Base-by-base conservation (phyloP, 139 green algal genomes). In the Tetraselmis chui region DNA sequence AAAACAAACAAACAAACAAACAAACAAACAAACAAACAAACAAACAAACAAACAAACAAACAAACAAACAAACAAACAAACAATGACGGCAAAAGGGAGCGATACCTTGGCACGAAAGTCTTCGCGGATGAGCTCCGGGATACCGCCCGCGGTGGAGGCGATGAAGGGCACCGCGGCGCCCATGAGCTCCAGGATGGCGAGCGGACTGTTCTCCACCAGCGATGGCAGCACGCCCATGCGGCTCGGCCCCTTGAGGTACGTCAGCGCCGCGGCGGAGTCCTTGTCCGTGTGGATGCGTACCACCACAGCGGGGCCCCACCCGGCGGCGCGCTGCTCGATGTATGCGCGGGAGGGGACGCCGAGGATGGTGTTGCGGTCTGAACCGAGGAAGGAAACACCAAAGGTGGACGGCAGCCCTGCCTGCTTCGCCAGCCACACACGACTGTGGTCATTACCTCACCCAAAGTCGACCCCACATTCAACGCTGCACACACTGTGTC, bases 171-270 rank as follows among this genome's bases (percentile, higher is more conserved):
- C 31, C 11, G 31, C 22, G 31, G 58, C 58, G 23, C 31, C 32
- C 28, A 82, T 82, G 30, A 82, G 78, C 31, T 82, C 78, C 1
- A 82, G 58, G 78, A 82, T 75, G 31, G 31, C 29, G 23, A 82
- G 78, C 78, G 78, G 78, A 2, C 28, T 74, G 78, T 82, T 82
- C 78, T 82, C 78, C 22, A 82, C 29, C 11, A 82, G 78, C 27
- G 78, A 82, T 23, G 78, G 78, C 78, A 82, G 30, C 23, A 82
- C 78, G 11, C 31, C 78, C 74, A 77, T 77, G 2, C 74, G 25
- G 26, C 26, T 25, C 5, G 26, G 26, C 26, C 74, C 74, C 74
- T 31, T 28, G 5, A 77, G 2, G 74, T 77, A 77, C 25, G 26
- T 77, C 74, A 77, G n/a, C 74, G 74, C 74, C 74, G 2, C 18